Evolutionary conservation across 805 yeast species (phyloP).

Genomic region (Candida takata): DNA sequence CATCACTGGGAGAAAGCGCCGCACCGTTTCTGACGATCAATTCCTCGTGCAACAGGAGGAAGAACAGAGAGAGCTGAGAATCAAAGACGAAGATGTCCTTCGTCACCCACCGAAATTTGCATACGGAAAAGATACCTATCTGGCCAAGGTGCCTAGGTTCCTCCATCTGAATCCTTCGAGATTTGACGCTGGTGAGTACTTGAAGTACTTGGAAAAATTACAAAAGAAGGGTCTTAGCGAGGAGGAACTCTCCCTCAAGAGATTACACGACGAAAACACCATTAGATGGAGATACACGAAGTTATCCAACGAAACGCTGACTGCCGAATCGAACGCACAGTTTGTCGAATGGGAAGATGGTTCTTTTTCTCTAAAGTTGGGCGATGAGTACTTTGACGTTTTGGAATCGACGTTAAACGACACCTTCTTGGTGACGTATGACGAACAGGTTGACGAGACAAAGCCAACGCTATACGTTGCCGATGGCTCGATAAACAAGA

Average conservation of each 20-base stretch:
- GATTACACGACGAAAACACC: conserved; percentile 71
- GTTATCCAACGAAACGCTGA: conserved; percentile 37
- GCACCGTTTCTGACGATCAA: conserved; percentile 26
- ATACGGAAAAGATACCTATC: conserved; percentile 29
- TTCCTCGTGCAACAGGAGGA: conserved; percentile 12
- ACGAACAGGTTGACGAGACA: neutral
- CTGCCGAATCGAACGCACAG: conserved; percentile 83
- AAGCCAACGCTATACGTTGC: conserved; percentile 22
- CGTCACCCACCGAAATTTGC: conserved; percentile 31
- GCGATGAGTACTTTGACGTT: conserved; percentile 81
- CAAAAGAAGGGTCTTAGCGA: conserved; percentile 32
- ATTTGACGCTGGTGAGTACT: conserved; percentile 68
- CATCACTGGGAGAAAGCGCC: neutral
- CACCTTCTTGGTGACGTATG: conserved; percentile 59
- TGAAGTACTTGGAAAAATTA: conserved; percentile 40
- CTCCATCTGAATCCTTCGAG: conserved; percentile 79
- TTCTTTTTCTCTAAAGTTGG: conserved; percentile 73
- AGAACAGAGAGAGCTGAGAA: conserved; percentile 24
- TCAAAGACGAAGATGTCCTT: conserved; percentile 40
- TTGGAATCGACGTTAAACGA: conserved; percentile 58
- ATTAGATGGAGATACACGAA: conserved; percentile 90
- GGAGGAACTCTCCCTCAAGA: conserved; percentile 52
- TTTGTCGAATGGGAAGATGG: conserved; percentile 96
- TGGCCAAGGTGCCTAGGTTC: conserved; percentile 74
- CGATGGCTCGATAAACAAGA: conserved; percentile 54